A percentile compares a stretch with the other conserved stretches of the same genome.
phyloP scores from a whole-genome alignment of 108 stramenopile genomes.

The Asterionellopsis glacialis region DNA sequence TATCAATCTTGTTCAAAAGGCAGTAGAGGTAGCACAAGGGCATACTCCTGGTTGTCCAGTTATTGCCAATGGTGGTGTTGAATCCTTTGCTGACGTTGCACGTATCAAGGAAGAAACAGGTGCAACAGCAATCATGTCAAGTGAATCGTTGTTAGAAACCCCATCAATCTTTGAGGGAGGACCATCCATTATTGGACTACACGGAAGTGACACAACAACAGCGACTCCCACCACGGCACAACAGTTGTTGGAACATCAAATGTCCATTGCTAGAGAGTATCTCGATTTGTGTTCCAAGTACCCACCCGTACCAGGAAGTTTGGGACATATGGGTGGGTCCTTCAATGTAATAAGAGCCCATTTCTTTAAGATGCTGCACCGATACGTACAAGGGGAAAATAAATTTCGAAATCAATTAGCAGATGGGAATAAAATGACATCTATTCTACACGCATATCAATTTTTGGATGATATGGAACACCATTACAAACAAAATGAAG shows the following conservation, averaged over 20 bases:
- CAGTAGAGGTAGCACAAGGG: constrained; percentile 37
- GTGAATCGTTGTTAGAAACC: constrained; percentile 90
- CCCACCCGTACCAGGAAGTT: constrained; percentile 77
- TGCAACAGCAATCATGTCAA: constrained; percentile 91
- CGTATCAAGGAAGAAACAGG: constrained; percentile 62
- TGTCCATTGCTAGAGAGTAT: constrained; percentile 75
- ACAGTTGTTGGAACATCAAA: constrained; percentile 57
- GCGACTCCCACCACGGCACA: constrained; percentile 20
- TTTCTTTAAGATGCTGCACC: constrained; percentile 89
- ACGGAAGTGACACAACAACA: too few species aligned
- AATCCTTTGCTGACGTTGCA: constrained; percentile 58
- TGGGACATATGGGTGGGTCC: constrained; percentile 58
- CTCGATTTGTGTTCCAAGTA: constrained; percentile 57
- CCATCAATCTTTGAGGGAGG: constrained; percentile 93
- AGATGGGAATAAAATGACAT: constrained; percentile 13
- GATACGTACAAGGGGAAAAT: constrained; percentile 71
- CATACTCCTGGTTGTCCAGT: constrained; percentile 83
- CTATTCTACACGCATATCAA: constrained; percentile 37
- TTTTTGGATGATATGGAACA: constrained; percentile 47
- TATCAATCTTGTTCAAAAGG: constrained; percentile 50
- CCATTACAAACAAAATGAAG: constrained; percentile 45
- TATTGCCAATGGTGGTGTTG: constrained; percentile 96
- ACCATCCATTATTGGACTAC: too few species aligned
- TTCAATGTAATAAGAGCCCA: constrained; percentile 77
- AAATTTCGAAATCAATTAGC: constrained; percentile 73